phyloP scores from a whole-genome alignment of 73 alveolate species.

The Tetrahymena borealis region DNA sequence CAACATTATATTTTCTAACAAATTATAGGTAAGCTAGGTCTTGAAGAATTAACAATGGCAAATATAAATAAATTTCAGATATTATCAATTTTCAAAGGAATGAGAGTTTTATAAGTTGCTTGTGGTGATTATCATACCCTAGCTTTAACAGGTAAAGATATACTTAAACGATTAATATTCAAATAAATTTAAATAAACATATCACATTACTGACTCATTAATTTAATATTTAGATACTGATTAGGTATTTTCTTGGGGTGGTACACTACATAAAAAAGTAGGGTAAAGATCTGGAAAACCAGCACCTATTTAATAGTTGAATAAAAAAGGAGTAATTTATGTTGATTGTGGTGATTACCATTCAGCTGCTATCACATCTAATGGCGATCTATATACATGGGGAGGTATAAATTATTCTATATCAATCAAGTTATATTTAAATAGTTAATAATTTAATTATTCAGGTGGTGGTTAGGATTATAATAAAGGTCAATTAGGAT shows the following conservation, averaged over 20 bases:
- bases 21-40: slow-evolving; percentile 73
- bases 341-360: slow-evolving; percentile 98
- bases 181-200: background rate
- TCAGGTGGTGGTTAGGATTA: slow-evolving; percentile 86
- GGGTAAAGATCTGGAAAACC: slow-evolving; percentile 80
- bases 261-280: slow-evolving; percentile 84
- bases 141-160: slow-evolving; percentile 49
- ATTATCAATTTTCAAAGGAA: slow-evolving; percentile 52
- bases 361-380: slow-evolving; percentile 85
- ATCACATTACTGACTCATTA: background rate
- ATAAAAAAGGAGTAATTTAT: slow-evolving; percentile 56
- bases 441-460: background rate
- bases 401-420: slow-evolving; percentile 52
- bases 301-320: slow-evolving; percentile 51
- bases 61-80: slow-evolving; percentile 55
- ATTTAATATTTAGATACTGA: slow-evolving; percentile 54
- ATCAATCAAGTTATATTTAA: background rate
- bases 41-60: slow-evolving; percentile 52
- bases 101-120: slow-evolving; percentile 72
- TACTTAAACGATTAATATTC: background rate
- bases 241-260: slow-evolving; percentile 92
- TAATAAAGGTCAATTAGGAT: slow-evolving; percentile 96
- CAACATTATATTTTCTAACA: background rate
- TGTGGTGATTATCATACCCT: slow-evolving; percentile 95
- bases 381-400: slow-evolving; percentile 92